Percentiles rank a stretch among this genome's conserved stretches.
Evolutionary conservation across 2,329 filamentous ascomycete species (phyloP).

Genomic region (Zymoseptoria passerinii): DNA sequence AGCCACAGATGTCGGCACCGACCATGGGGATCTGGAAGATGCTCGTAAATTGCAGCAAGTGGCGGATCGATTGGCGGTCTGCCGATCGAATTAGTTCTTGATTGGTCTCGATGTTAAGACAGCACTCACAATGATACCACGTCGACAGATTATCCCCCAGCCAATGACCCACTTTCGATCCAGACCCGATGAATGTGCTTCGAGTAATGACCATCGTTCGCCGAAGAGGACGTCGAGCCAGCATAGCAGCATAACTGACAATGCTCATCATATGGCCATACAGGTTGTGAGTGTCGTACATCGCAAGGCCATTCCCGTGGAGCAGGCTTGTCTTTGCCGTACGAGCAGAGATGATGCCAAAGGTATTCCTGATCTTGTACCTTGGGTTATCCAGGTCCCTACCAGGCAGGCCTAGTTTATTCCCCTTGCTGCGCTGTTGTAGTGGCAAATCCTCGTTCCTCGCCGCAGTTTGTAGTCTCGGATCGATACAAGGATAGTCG

Average conservation of each 20-base stretch:
- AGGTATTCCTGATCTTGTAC: conserved; percentile 57
- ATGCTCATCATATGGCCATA: conserved; percentile 68
- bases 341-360: conserved; percentile 31
- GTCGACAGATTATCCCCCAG: conserved; percentile 39
- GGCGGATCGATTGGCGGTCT: conserved; percentile 23
- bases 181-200: conserved; percentile 65
- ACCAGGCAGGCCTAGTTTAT: conserved; percentile 43
- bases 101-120: too few relatives aligned
- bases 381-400: conserved; percentile 31
- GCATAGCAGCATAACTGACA: conserved; percentile 56
- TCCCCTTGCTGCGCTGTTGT: conserved; percentile 8
- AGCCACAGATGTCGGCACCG: conserved; percentile 64
- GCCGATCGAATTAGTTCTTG: too few relatives aligned
- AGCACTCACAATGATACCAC: not conserved
- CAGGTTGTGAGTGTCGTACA: conserved; percentile 69
- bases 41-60: conserved; percentile 38
- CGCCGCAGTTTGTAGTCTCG: conserved; percentile 5
- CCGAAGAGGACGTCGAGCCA: conserved; percentile 50
- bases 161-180: conserved; percentile 51
- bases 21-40: conserved; percentile 42
- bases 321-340: conserved; percentile 58
- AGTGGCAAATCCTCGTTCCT: conserved; percentile 7
- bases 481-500: conserved; percentile 12
- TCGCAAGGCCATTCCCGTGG: conserved; percentile 56
- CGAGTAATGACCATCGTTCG: conserved; percentile 66